Percentiles rank a stretch among this genome's conserved stretches.
phyloP scores from a whole-genome alignment of 1,139 yeast genomes.

The Eremothecium gossypii region DNA sequence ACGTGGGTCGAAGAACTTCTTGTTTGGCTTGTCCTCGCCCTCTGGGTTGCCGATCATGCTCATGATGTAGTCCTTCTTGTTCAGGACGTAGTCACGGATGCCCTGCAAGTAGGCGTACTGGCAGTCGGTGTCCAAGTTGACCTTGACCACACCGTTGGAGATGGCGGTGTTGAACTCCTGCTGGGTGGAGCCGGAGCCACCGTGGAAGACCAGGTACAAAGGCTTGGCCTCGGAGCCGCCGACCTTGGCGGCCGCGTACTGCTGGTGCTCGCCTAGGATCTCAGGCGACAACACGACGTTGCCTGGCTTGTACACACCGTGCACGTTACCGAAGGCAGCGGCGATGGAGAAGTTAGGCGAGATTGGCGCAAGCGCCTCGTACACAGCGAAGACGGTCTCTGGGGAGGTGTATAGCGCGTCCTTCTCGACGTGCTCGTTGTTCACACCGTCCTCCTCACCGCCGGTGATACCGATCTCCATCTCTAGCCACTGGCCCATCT shows the following conservation, averaged over 20 bases:
- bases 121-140: conserved; percentile 97
- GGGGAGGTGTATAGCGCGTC: conserved; percentile 89
- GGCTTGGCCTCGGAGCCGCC: conserved; percentile 57
- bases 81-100: conserved; percentile 93
- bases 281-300: conserved; percentile 90
- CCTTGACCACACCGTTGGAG: conserved; percentile 93
- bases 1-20: conserved; percentile 99
- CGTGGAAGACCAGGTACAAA: conserved; percentile 97
- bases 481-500: conserved; percentile 95
- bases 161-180: conserved; percentile 88
- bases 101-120: conserved; percentile 96
- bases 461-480: conserved; percentile 99
- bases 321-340: conserved; percentile 99
- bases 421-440: conserved; percentile 88
- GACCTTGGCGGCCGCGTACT: conserved; percentile 61
- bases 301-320: conserved; percentile 99
- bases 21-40: conserved; percentile 97
- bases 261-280: conserved; percentile 93
- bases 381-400: conserved; percentile 86
- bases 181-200: conserved; percentile 98
- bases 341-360: conserved; percentile 99
- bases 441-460: conserved; percentile 99
- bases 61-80: conserved; percentile 89
- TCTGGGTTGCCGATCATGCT: conserved; percentile 97
- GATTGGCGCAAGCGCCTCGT: conserved; percentile 82